Evolutionary conservation across 495 filamentous ascomycete species (phyloP).

Genomic region (Podospora bellae-mahoneyi): DNA sequence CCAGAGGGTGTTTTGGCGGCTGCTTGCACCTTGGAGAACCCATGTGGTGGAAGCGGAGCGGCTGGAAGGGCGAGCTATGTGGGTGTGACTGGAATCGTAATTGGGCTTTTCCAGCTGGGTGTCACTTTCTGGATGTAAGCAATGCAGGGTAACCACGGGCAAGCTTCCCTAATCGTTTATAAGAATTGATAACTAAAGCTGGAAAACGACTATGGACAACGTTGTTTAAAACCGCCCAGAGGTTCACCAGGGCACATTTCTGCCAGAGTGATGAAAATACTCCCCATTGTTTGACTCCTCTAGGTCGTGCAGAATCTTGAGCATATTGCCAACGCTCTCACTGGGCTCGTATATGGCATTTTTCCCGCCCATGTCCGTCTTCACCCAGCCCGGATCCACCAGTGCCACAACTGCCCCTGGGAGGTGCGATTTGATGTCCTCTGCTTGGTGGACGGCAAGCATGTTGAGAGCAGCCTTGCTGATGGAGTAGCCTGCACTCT

Average conservation of each 20-base stretch:
- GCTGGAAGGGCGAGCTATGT: neutral
- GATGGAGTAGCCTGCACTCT: constrained; percentile 38
- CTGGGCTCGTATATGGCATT: constrained; percentile 46
- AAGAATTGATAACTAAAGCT: neutral
- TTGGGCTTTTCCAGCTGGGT: neutral
- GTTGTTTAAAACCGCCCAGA: neutral
- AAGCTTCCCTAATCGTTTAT: neutral
- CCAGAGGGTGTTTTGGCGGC: neutral
- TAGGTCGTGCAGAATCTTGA: constrained; percentile 30
- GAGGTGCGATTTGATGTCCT: constrained; percentile 31
- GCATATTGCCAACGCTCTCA: constrained; percentile 42
- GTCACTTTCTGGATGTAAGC: neutral
- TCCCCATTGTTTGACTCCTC: constrained; percentile 40
- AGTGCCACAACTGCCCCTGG: constrained; percentile 47
- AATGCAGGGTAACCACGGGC: neutral
- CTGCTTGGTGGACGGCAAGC: constrained; percentile 42
- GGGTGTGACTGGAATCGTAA: neutral
- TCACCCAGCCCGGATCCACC: constrained; percentile 62
- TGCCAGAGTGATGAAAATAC: constrained; percentile 29
- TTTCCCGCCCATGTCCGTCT: constrained; percentile 58
- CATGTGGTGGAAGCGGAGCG: constrained; percentile 10
- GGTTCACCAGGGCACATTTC: constrained; percentile 29
- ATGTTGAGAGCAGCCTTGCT: constrained; percentile 45
- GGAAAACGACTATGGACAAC: neutral
- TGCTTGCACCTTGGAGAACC: constrained; percentile 17